phyloP scores from a whole-genome alignment of 2,329 filamentous ascomycete species.

The Phialophora tarda region DNA sequence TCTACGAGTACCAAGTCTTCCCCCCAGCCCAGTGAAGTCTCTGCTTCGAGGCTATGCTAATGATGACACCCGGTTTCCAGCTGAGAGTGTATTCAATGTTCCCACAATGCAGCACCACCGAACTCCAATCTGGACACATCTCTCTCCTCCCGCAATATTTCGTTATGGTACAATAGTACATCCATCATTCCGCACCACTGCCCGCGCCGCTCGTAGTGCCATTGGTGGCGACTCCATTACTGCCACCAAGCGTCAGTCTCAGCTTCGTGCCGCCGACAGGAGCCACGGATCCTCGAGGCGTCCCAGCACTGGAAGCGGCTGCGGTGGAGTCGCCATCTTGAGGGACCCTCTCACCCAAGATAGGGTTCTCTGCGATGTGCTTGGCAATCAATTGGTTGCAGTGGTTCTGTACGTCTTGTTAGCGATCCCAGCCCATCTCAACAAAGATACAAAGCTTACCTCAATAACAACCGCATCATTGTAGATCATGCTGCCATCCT shows the following conservation, averaged over 20 bases:
- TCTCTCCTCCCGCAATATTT: slow-evolving; percentile 13
- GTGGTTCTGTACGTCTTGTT: slow-evolving; percentile 30
- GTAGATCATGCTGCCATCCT: slow-evolving; percentile 90
- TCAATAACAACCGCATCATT: slow-evolving; percentile 92
- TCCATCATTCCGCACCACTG: slow-evolving; percentile 44
- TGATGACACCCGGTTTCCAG: background rate
- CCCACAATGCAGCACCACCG: background rate
- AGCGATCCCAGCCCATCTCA: background rate
- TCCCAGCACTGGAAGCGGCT: slow-evolving; percentile 57
- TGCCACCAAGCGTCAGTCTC: slow-evolving; percentile 67
- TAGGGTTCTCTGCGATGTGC: slow-evolving; percentile 46
- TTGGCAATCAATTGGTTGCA: slow-evolving; percentile 40
- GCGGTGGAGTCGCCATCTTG: slow-evolving; percentile 59
- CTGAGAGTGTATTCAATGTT: background rate
- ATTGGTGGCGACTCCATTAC: slow-evolving; percentile 44
- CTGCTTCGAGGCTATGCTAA: background rate
- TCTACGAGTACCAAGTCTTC: background rate
- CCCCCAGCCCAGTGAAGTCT: background rate
- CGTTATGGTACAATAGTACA: slow-evolving; percentile 37
- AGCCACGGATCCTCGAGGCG: slow-evolving; percentile 65
- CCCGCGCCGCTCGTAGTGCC: slow-evolving; percentile 44
- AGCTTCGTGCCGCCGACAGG: slow-evolving; percentile 66
- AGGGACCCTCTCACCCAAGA: slow-evolving; percentile 56
- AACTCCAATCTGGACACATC: slow-evolving; percentile 1
- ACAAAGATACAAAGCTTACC: slow-evolving; percentile 57